A percentile compares a stretch with the other conserved stretches of the same genome.
phyloP scores from a whole-genome alignment of 2,329 filamentous ascomycete genomes.

The Pseudogymnoascus sp. region DNA sequence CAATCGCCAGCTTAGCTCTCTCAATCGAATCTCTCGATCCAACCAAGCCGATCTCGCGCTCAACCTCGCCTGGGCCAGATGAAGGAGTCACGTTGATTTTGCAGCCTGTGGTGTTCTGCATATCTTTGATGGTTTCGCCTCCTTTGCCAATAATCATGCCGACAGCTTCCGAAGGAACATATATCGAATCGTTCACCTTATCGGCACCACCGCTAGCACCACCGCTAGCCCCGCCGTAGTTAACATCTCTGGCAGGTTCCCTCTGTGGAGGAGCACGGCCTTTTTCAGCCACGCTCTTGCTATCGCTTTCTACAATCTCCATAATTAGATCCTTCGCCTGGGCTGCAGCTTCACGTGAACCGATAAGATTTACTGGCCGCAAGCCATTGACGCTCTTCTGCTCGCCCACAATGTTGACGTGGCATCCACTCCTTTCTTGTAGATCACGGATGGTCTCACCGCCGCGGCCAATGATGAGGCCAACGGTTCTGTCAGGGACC shows the following conservation, averaged over 20 bases:
- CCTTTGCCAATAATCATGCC: constrained; percentile 96
- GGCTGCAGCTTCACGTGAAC: constrained; percentile 63
- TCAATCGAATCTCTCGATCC: constrained; percentile 70
- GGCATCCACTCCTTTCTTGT: constrained; percentile 85
- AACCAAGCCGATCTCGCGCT: constrained; percentile 80
- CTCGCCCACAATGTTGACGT: constrained; percentile 91
- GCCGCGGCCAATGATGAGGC: constrained; percentile 86
- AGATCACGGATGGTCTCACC: constrained; percentile 89
- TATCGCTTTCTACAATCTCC: constrained; percentile 91
- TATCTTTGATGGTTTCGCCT: constrained; percentile 88
- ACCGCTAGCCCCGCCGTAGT: constrained; percentile 32
- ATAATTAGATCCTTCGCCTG: constrained; percentile 81
- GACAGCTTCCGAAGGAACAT: constrained; percentile 82
- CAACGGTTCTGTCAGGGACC: constrained; percentile 88
- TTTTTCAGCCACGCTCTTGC: constrained; percentile 38
- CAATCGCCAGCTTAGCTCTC: constrained; percentile 74
- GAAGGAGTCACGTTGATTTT: constrained; percentile 91
- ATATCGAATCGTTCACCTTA: constrained; percentile 75
- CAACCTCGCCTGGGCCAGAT: constrained; percentile 65
- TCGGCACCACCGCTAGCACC: constrained; percentile 41
- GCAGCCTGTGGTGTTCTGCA: constrained; percentile 80
- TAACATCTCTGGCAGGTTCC: constrained; percentile 37
- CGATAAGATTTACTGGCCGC: constrained; percentile 84
- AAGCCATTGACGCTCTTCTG: constrained; percentile 87
- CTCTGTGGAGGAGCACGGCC: constrained; percentile 34